Conservation (phyloP, 257 asterid genomes). For the Capsicum chinense region DNA sequence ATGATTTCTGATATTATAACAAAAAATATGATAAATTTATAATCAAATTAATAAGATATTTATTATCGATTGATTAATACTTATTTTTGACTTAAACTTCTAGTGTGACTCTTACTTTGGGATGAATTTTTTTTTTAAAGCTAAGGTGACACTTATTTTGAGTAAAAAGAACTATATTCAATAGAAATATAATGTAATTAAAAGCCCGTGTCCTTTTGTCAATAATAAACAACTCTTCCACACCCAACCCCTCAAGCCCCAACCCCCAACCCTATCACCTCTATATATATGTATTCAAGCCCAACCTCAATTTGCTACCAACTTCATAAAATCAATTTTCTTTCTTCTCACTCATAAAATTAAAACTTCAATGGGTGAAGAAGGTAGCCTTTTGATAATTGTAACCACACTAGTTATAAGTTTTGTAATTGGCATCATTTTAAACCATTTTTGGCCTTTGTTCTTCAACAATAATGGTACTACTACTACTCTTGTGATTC, state of each 20-base stretch:
- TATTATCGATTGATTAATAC: too few species aligned
- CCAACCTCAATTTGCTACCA: slow-evolving; percentile 40
- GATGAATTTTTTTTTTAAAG: too few species aligned
- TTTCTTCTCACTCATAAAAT: not conserved
- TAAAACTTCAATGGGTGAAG: slow-evolving; percentile 34
- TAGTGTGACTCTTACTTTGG: too few species aligned
- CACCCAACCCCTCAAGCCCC: too few species aligned
- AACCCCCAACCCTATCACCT: slow-evolving; percentile 25
- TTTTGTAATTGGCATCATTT: slow-evolving; percentile 41
- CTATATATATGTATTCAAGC: slow-evolving; percentile 42
- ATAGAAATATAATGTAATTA: not conserved
- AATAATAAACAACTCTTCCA: not conserved
- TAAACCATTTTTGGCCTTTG: slow-evolving; percentile 72
- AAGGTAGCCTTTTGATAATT: slow-evolving; percentile 26
- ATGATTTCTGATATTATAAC: too few species aligned
- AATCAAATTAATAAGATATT: too few species aligned
- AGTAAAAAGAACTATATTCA: not conserved
- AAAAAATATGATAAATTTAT: too few species aligned
- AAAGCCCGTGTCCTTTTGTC: slow-evolving; percentile 30
- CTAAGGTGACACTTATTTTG: too few species aligned
- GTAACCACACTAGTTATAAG: slow-evolving; percentile 29
- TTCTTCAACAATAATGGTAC: slow-evolving; percentile 32
- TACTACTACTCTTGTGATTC: slow-evolving; percentile 29
- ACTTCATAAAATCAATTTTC: slow-evolving; percentile 25
- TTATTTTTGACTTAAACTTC: too few species aligned